phyloP scores from a whole-genome alignment of 2,329 filamentous ascomycete genomes.

The Graphilbum fragrans region DNA sequence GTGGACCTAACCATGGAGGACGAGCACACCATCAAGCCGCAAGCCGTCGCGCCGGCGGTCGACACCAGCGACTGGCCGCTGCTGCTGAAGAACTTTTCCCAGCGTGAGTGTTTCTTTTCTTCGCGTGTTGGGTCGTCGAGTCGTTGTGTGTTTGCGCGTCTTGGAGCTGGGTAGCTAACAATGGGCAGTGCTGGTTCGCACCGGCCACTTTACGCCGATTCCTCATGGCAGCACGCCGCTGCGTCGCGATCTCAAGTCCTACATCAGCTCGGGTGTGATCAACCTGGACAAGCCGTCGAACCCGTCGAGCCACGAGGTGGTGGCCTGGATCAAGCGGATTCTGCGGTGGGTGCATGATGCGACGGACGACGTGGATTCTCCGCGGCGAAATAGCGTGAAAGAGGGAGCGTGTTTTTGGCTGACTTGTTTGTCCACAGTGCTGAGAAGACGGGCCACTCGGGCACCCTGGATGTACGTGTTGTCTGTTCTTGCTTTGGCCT shows the following conservation, averaged over 20 bases:
- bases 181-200: slow-evolving; percentile 69
- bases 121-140: slow-evolving; percentile 2
- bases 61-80: slow-evolving; percentile 88
- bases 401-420: background rate
- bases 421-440: slow-evolving; percentile 38
- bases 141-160: background rate
- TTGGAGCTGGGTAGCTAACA: slow-evolving; percentile 1
- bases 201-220: slow-evolving; percentile 94
- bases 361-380: background rate
- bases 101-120: slow-evolving; percentile 45
- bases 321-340: slow-evolving; percentile 98
- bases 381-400: background rate
- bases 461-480: slow-evolving; percentile 61
- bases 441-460: slow-evolving; percentile 96
- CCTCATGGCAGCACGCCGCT: slow-evolving; percentile 83
- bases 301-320: slow-evolving; percentile 95
- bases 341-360: slow-evolving; percentile 48
- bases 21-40: slow-evolving; percentile 85
- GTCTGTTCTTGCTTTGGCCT: no score
- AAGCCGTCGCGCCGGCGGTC: slow-evolving; percentile 63
- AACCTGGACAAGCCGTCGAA: slow-evolving; percentile 98
- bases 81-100: slow-evolving; percentile 91
- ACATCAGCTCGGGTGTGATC: slow-evolving; percentile 94
- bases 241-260: slow-evolving; percentile 91
- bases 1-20: slow-evolving; percentile 32